A percentile compares a stretch with the other conserved stretches of the same genome.
Conservation (phyloP, 176 grass and related monocot species). For the Oryza longistaminata region DNA sequence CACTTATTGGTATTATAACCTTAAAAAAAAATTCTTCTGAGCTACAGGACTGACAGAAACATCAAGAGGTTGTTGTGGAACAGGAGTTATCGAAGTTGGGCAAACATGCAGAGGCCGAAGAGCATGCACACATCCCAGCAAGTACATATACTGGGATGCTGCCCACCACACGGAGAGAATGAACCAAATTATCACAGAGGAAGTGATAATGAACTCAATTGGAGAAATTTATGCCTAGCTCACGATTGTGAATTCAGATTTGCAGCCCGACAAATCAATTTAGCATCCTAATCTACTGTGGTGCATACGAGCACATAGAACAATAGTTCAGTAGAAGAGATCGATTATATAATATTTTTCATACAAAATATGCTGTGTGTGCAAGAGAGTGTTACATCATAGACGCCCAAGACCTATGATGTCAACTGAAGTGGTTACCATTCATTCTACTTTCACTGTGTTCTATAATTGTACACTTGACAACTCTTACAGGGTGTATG, state of each 20-base stretch:
- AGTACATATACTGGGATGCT: conserved; percentile 73
- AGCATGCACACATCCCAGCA: conserved; percentile 61
- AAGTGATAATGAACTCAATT: conserved; percentile 30
- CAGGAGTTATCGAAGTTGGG: conserved; percentile 61
- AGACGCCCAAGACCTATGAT: neutral
- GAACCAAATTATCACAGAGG: conserved; percentile 60
- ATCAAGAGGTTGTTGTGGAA: conserved; percentile 67
- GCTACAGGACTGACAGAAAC: conserved; percentile 49
- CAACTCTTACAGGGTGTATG: neutral
- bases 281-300: conserved; percentile 11
- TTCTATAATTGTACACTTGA: neutral
- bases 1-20: neutral
- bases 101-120: conserved; percentile 57
- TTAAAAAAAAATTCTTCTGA: conserved; percentile 7
- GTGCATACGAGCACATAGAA: neutral
- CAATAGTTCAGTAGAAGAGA: conserved; percentile 5
- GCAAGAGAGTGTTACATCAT: neutral
- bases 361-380: neutral
- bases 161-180: conserved; percentile 70
- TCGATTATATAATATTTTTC: neutral
- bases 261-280: neutral
- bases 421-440: neutral
- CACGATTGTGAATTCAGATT: neutral
- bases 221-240: conserved; percentile 41
- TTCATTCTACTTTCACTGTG: neutral